A percentile compares a stretch with the other conserved stretches of the same genome.
These are phyloP conservation scores for Penicillium janthinellum DNA, from an alignment of 2,329 filamentous ascomycete species.

Conservation along the genomic window DNA sequence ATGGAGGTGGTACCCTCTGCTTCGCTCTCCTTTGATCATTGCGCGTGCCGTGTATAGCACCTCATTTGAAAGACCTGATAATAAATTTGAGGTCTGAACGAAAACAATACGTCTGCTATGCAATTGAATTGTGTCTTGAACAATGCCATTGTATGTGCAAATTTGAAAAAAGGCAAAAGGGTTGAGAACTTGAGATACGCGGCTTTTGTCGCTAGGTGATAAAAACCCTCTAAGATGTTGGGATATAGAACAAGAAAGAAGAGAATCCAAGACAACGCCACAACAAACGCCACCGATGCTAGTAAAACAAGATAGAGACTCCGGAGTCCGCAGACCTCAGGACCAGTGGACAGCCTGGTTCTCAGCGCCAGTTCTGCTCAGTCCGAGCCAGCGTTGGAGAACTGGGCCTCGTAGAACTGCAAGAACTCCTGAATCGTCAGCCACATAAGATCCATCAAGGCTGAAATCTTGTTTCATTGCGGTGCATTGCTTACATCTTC, in stretches of 20 bases:
- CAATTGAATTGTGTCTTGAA: neutral
- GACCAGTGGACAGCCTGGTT: neutral
- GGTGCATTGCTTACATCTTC: conserved; percentile 46
- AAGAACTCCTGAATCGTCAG: conserved; percentile 39
- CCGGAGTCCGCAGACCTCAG: neutral
- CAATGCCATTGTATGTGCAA: neutral
- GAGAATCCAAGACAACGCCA: conserved; percentile 6
- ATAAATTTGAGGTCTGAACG: neutral
- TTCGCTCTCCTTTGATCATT: neutral
- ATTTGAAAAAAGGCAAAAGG: neutral
- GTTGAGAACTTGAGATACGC: neutral
- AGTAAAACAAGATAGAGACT: conserved; percentile 5
- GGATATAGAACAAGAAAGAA: conserved; percentile 19
- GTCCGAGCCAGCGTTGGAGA: conserved; percentile 36
- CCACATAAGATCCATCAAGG: conserved; percentile 10
- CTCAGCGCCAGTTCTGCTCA: conserved; percentile 18
- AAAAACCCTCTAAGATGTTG: conserved; percentile 10
- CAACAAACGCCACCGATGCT: conserved; percentile 26
- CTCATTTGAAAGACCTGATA: no score
- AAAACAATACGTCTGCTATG: neutral
- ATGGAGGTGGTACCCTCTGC: neutral
- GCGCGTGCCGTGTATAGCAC: neutral
- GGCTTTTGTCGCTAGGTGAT: neutral
- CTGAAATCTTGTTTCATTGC: neutral
- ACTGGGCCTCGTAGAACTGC: conserved; percentile 41